These are phyloP conservation scores for Quillaja saponaria DNA, from an alignment of 306 rosid species.

Conservation along the genomic window DNA sequence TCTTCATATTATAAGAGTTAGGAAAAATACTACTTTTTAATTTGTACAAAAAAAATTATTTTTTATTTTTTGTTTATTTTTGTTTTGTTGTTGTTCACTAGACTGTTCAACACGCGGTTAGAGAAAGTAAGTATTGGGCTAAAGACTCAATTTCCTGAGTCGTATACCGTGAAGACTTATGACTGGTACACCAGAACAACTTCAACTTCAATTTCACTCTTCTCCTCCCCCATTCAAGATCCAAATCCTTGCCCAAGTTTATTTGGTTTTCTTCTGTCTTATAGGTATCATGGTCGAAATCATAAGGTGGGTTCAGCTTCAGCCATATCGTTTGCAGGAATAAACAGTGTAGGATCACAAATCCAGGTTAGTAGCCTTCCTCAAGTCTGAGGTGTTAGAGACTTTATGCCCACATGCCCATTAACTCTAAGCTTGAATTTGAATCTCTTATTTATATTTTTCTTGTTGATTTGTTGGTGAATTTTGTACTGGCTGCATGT, in stretches of 20 bases:
- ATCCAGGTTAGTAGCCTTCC: slow-evolving; percentile 42
- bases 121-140: no score
- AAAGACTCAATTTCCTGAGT: no score
- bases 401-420: background rate
- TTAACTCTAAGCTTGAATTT: slow-evolving; percentile 5
- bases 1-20: no score
- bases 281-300: slow-evolving; percentile 3
- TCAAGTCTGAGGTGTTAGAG: background rate
- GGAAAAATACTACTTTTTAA: no score
- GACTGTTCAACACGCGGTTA: no score
- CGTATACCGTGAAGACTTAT: background rate
- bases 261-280: background rate
- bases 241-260: slow-evolving; percentile 1
- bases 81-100: no score
- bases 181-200: background rate
- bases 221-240: background rate
- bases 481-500: slow-evolving; percentile 19
- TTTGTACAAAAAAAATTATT: no score
- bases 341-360: slow-evolving; percentile 12
- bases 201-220: slow-evolving; percentile 2
- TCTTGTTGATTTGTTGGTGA: slow-evolving; percentile 23
- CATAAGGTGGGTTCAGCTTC: background rate
- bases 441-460: slow-evolving; percentile 4
- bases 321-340: slow-evolving; percentile 9
- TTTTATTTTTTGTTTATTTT: no score